A percentile compares a stretch with the other conserved stretches of the same genome.
phyloP scores from a whole-genome alignment of 106 monocot genomes.

The Dendrobium huoshanense region DNA sequence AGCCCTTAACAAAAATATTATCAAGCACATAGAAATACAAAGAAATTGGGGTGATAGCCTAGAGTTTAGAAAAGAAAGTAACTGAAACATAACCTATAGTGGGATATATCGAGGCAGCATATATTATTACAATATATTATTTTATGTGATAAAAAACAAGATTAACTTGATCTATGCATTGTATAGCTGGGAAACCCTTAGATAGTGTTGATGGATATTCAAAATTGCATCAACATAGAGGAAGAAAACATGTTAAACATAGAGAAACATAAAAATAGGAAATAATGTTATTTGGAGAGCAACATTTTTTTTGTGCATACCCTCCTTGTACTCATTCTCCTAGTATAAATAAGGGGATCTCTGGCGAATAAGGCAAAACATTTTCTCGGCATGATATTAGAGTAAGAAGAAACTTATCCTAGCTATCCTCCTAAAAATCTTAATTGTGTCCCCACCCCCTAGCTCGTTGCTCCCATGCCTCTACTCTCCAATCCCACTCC shows the following conservation, averaged over 20 bases:
- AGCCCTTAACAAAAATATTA: background rate
- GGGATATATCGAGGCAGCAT: background rate
- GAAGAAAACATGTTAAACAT: background rate
- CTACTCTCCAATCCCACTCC: no score
- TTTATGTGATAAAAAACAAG: background rate
- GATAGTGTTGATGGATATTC: background rate
- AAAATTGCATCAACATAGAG: background rate
- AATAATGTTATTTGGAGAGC: no score
- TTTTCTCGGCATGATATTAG: no score
- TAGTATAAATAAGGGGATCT: no score
- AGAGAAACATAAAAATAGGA: no score
- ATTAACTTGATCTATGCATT: background rate
- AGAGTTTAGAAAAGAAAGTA: background rate
- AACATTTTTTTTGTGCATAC: no score
- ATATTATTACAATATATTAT: background rate
- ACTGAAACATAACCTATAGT: background rate
- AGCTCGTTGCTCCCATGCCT: no score
- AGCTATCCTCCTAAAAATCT: no score
- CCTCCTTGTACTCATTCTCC: no score
- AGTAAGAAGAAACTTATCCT: no score
- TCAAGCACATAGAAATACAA: background rate
- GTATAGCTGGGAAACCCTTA: background rate
- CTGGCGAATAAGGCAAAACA: no score
- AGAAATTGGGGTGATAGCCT: background rate
- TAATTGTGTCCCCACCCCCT: no score